Conservation (phyloP, 2,329 filamentous ascomycete genomes). For the Elsinoe ampelina region DNA sequence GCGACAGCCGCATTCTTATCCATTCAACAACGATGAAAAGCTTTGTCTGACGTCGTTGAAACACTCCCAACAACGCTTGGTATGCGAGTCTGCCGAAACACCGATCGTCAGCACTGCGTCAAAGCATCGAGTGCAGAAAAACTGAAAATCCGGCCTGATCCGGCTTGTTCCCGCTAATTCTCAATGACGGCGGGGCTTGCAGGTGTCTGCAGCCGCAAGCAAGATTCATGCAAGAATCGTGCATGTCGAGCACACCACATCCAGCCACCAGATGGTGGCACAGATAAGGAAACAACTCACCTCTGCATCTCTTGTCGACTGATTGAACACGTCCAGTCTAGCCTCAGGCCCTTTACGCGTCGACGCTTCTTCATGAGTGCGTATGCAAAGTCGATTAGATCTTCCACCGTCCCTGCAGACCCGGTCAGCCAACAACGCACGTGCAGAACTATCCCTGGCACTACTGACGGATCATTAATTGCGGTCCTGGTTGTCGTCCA, state of each 20-base stretch:
- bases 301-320: slow-evolving; percentile 52
- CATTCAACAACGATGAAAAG: slow-evolving; percentile 58
- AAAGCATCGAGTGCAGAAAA: not conserved
- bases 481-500: slow-evolving; percentile 46
- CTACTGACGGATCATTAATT: slow-evolving; percentile 51
- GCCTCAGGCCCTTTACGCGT: slow-evolving; percentile 27
- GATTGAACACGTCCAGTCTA: slow-evolving; percentile 48
- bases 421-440: slow-evolving; percentile 7
- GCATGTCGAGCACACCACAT: not conserved
- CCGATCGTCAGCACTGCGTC: slow-evolving; percentile 8
- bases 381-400: slow-evolving; percentile 56
- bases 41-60: slow-evolving; percentile 61
- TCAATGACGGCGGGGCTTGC: slow-evolving; percentile 9
- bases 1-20: slow-evolving; percentile 41
- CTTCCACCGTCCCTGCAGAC: slow-evolving; percentile 51
- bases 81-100: slow-evolving; percentile 50
- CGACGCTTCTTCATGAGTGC: slow-evolving; percentile 48
- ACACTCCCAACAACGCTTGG: slow-evolving; percentile 58
- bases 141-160: not conserved
- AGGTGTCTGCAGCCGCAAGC: not conserved
- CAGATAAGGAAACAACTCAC: slow-evolving; percentile 36
- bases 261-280: slow-evolving; percentile 7
- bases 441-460: not conserved
- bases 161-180: not conserved
- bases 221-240: not conserved